phyloP scores from a whole-genome alignment of 768 basidiomycete genomes.

The Fibroporia radiculosa region DNA sequence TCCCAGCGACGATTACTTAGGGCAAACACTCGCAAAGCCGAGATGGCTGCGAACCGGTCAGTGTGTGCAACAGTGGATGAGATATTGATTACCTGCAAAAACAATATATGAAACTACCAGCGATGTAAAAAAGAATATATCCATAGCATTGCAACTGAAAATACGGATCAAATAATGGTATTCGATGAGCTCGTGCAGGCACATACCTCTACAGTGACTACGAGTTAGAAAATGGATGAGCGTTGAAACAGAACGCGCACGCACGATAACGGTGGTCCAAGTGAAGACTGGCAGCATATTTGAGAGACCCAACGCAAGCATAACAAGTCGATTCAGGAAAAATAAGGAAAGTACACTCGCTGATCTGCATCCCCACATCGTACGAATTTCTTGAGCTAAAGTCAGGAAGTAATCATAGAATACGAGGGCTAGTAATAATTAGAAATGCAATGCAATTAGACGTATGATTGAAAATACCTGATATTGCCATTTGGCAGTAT shows the following conservation, averaged over 20 bases:
- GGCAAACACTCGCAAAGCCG: constrained; percentile 1
- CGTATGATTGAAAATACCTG: background rate
- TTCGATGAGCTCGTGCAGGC: no score
- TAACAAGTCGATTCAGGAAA: constrained; percentile 2
- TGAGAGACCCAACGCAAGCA: background rate
- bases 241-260: background rate
- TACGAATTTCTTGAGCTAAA: constrained; percentile 5
- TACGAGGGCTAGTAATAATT: constrained; percentile 2
- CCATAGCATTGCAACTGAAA: no score
- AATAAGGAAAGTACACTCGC: constrained; percentile 3
- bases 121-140: no score
- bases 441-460: background rate
- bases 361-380: constrained; percentile 1
- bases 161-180: no score
- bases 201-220: no score
- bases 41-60: background rate
- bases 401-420: constrained; percentile 12
- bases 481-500: background rate
- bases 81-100: constrained; percentile 1
- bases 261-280: background rate
- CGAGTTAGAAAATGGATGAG: no score
- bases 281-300: background rate
- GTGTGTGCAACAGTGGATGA: no score
- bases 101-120: no score
- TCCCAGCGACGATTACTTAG: background rate